Base-by-base conservation (phyloP, 306 rosid species). In the Luffa acutangula region DNA sequence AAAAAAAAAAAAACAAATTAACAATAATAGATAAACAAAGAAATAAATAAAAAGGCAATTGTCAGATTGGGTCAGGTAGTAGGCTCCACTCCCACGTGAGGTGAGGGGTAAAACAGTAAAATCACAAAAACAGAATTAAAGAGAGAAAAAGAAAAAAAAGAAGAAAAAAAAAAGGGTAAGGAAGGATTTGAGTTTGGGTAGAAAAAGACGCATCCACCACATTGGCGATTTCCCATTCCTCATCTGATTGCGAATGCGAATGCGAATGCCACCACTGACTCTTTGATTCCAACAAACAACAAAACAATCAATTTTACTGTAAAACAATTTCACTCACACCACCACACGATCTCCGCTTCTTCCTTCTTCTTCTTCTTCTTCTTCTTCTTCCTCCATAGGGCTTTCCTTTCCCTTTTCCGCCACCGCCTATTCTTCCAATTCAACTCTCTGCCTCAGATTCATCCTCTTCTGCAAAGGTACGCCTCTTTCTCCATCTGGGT, bases 21-120 rank as follows among this genome's bases (percentile, higher is more conserved):
- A 36, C 6, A 36, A 67, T 67, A 67, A 18, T 3, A 41, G 13
- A 41, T 15, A 67, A 39, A 42, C 9, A 67, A 7, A 4, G 0
- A 45, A 70, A 70, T 2, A 43, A 21, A 69, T 11, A 41, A 70
- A 71, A 71, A 71, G 77, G 57, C 2, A 6, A 12, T 11, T 21
- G 77, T 71, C 77, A 71, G 77, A 46, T 43, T 46, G 39, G 56
- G 41, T 25, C 77, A 71, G 77, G 3, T 10, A 43, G 75, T 43
- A 41, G 75, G 75, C 9, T 69, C 75, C 54, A 71, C 11, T 46
- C 20, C 75, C 77, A 71, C 77, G 77, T 71, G 77, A 46, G 77
- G 41, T 0, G 0, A 71, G 77, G 77, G 77, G 77, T 46, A 71
- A 71, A 46, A 71, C 13, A 0, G 57, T 71, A 71, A 45, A 46